phyloP scores from a whole-genome alignment of 73 alveolate genomes.

The Paramecium tetraurelia region DNA sequence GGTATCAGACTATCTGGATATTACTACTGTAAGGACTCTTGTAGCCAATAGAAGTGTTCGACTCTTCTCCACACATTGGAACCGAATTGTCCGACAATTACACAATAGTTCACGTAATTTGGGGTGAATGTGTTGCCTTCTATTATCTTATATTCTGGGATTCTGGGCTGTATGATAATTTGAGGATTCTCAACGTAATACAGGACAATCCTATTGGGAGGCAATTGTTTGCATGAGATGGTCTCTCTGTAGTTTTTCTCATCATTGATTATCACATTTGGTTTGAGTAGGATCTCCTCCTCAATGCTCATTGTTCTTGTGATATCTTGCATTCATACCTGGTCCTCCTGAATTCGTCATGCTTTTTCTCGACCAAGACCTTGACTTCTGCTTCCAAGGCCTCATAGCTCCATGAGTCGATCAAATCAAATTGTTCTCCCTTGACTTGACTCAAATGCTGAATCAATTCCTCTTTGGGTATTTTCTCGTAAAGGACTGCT shows the following conservation, averaged over 20 bases:
- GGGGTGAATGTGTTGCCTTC: slow-evolving; percentile 17
- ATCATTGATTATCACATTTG: background rate
- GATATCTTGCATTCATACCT: background rate
- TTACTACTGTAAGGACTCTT: background rate
- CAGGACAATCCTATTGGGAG: background rate
- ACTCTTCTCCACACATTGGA: slow-evolving; percentile 39
- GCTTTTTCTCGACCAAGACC: background rate
- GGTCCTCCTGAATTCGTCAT: background rate
- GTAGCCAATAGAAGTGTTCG: slow-evolving; percentile 29
- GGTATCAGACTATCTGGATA: slow-evolving; percentile 45
- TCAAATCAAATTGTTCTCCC: background rate
- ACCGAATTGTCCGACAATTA: background rate
- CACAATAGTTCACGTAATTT: background rate
- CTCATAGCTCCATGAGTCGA: slow-evolving; percentile 4
- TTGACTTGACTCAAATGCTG: background rate
- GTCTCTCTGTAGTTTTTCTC: slow-evolving; percentile 17
- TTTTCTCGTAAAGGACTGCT: background rate
- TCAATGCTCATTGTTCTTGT: background rate
- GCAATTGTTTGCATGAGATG: background rate
- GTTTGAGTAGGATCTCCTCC: background rate
- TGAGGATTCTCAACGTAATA: background rate
- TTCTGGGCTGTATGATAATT: background rate
- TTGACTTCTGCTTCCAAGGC: background rate
- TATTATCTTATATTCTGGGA: background rate
- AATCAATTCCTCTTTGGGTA: background rate